Evolutionary conservation across 2,329 filamentous ascomycete genomes (phyloP), one percentile per base, ranked within the genome.

Genomic region (Colletotrichum graminicola): DNA sequence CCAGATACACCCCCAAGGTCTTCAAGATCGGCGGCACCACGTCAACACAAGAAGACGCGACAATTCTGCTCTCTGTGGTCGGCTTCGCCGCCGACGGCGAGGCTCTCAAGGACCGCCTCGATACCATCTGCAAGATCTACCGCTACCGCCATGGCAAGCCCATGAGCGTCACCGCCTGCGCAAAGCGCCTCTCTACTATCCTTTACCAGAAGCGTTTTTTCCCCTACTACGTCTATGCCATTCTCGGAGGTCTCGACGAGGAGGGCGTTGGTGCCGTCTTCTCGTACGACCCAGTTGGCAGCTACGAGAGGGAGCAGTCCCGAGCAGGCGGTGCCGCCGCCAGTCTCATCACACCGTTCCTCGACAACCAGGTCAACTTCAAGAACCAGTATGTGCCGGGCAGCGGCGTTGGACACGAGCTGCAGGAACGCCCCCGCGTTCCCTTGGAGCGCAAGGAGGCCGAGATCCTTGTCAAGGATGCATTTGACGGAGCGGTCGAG

Each of bases 361-460:
- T 99, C 79, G 96, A 99, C 83, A 99, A 99, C 82, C 97, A 99
- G 84, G 96, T 99, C 86, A 98, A 98, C 86, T 95, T 95, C 88
- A 99, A 98, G 89, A 99, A 99, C 82, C 95, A 98, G 86, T 97
- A 97, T 81, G 88, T 96, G 67, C 94, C 95, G 14, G 93, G 92
- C 57, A 95, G 93, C 77, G 94, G 94, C 68, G 88, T 89, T 72
- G 95, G 95, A 54, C 93, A 97, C 82, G 92, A 91, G 65, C 85
- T 98, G 77, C 84, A 93, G 84, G 89, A 92, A 82, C 88, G 92
- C 76, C 87, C 90, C 80, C 87, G 89, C 72, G 86, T 91, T 78
- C 93, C 93, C 62, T 84, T 98, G 78, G 87, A 91, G 36, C 87
- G 90, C 78, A 84, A 88, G 66, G 90, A 92, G 72, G 95, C 97